These are phyloP conservation scores for Trypanosoma melophagium DNA, from an alignment of 208 protist genomes.

Conservation along the genomic window DNA sequence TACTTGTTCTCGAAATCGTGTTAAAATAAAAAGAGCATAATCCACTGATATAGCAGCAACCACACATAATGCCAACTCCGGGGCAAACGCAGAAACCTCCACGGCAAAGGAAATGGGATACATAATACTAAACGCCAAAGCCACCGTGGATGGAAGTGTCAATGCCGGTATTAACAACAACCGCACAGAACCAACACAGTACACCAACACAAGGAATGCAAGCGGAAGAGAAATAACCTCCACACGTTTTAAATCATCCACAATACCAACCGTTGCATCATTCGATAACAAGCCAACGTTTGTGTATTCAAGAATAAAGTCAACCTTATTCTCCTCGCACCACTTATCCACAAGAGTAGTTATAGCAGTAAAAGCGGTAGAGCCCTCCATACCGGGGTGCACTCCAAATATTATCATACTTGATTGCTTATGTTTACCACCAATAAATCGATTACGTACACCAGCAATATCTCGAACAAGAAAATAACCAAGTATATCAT, in stretches of 20 bases:
- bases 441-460: slow-evolving; percentile 12
- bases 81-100: slow-evolving; percentile 24
- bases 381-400: neutral
- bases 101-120: slow-evolving; percentile 19
- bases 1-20: slow-evolving; percentile 50
- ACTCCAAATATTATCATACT: slow-evolving; percentile 11
- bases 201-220: slow-evolving; percentile 28
- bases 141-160: slow-evolving; percentile 13
- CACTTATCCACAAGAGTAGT: slow-evolving; percentile 10
- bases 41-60: slow-evolving; percentile 49
- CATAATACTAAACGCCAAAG: slow-evolving; percentile 27
- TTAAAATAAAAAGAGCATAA: slow-evolving; percentile 63
- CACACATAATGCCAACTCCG: slow-evolving; percentile 22
- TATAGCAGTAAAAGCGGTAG: neutral
- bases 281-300: slow-evolving; percentile 8
- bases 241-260: slow-evolving; percentile 26
- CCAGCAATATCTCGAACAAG: neutral
- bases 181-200: slow-evolving; percentile 19
- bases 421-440: slow-evolving; percentile 23
- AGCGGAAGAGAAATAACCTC: slow-evolving; percentile 32
- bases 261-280: slow-evolving; percentile 17
- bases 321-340: slow-evolving; percentile 9
- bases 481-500: slow-evolving; percentile 14
- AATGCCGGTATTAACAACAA: slow-evolving; percentile 27
- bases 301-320: slow-evolving; percentile 21